Conservation (phyloP, 1,284 basidiomycete species). For the Sphaerobolus stellatus region DNA sequence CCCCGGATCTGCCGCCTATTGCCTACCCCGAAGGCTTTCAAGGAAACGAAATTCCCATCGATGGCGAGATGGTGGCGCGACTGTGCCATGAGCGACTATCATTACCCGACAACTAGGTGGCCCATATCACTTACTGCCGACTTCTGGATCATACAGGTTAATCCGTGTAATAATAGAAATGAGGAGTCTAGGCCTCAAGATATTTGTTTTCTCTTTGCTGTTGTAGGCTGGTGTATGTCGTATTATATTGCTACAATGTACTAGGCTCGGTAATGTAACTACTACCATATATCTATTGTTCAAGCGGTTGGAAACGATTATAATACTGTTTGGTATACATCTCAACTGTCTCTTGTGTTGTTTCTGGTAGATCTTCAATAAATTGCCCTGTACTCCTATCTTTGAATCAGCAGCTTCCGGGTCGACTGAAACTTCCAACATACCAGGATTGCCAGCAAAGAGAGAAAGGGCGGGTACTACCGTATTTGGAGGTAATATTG, state of each 20-base stretch:
- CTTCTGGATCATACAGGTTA: not conserved
- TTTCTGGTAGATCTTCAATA: conserved; percentile 84
- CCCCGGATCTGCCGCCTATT: conserved; percentile 46
- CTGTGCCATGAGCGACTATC: conserved; percentile 37
- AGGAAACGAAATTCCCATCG: conserved; percentile 51
- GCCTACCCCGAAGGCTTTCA: conserved; percentile 40
- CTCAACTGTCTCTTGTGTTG: conserved; percentile 81
- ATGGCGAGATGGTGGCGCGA: conserved; percentile 44
- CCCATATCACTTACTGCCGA: no score
- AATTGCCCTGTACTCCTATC: conserved; percentile 61
- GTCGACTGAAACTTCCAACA: conserved; percentile 12
- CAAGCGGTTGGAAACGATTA: conserved; percentile 55
- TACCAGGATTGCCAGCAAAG: conserved; percentile 90
- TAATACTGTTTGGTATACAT: conserved; percentile 78
- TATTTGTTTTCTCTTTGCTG: not conserved
- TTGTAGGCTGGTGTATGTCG: not conserved
- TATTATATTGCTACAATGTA: no score
- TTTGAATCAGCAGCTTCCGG: not conserved
- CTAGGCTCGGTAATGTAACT: no score
- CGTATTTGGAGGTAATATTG: conserved; percentile 88
- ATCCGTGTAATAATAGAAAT: not conserved
- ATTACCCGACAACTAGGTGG: conserved; percentile 31
- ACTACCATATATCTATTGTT: no score
- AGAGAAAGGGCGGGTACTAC: conserved; percentile 87
- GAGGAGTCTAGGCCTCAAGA: not conserved